Conservation (phyloP, 1,284 basidiomycete genomes). For the Leccinum ambiguum region DNA sequence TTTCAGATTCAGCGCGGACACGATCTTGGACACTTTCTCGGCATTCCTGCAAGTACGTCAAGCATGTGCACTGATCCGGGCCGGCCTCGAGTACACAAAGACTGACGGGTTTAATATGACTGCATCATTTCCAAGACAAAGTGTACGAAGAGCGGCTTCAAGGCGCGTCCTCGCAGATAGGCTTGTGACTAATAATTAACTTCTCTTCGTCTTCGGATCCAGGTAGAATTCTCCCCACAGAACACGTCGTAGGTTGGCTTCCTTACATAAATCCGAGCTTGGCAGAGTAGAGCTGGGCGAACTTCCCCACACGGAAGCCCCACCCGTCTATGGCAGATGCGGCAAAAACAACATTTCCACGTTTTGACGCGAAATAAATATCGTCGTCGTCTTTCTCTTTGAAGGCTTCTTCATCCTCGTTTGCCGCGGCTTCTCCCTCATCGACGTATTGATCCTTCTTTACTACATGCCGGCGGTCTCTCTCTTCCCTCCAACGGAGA, state of each 20-base stretch:
- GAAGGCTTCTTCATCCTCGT: conserved; percentile 64
- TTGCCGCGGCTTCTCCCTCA: conserved; percentile 58
- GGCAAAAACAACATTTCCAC: conserved; percentile 96
- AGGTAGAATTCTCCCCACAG: conserved; percentile 99
- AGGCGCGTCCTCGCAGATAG: conserved; percentile 79
- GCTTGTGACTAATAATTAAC: conserved; percentile 81
- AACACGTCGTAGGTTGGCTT: conserved; percentile 82
- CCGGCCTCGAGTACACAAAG: not conserved
- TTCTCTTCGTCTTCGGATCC: conserved; percentile 94
- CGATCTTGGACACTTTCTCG: conserved; percentile 90
- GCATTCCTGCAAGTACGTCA: conserved; percentile 72
- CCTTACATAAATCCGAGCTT: conserved; percentile 95
- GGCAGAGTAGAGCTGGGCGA: conserved; percentile 89
- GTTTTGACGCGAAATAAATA: conserved; percentile 95
- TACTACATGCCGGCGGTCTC: conserved; percentile 76
- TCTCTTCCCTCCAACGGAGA: conserved; percentile 88
- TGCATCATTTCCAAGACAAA: conserved; percentile 94
- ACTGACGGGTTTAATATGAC: conserved; percentile 85
- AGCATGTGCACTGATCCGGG: conserved; percentile 26
- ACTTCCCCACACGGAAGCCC: conserved; percentile 95
- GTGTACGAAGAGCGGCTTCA: conserved; percentile 98
- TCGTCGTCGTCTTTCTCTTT: conserved; percentile 97
- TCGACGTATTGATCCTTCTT: conserved; percentile 70
- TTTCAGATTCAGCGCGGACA: conserved; percentile 80
- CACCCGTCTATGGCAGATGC: conserved; percentile 92